Conservation (phyloP, 495 filamentous ascomycete genomes). For the Neurospora cerealis region DNA sequence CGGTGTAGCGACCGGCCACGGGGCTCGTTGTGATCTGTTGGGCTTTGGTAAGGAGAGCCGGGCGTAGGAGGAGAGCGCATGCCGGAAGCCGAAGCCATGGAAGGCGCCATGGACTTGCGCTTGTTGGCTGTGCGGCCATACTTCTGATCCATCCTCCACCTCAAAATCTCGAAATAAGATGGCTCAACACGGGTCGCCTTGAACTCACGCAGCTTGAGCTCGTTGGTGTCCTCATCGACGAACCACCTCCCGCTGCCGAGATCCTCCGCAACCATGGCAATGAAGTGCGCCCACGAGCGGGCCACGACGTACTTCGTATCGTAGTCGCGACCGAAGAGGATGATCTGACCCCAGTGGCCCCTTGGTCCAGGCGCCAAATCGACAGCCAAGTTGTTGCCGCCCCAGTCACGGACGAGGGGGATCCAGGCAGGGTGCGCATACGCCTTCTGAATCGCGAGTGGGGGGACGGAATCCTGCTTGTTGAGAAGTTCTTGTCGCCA, state of each 20-base stretch:
- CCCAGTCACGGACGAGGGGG: constrained; percentile 93
- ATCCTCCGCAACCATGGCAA: constrained; percentile 84
- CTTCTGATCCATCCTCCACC: constrained; percentile 92
- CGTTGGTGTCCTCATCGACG: constrained; percentile 83
- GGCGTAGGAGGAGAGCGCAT: constrained; percentile 24
- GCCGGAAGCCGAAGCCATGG: constrained; percentile 30
- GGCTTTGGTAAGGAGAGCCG: constrained; percentile 36
- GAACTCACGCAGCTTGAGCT: constrained; percentile 88
- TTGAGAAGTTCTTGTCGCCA: constrained; percentile 83
- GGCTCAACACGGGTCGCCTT: constrained; percentile 80
- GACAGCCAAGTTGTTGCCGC: constrained; percentile 90
- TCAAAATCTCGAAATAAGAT: constrained; percentile 86
- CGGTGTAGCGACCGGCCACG: constrained; percentile 47
- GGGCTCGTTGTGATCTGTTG: constrained; percentile 28
- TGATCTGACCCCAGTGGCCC: constrained; percentile 92
- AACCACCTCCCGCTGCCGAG: constrained; percentile 74
- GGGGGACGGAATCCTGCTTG: constrained; percentile 80
- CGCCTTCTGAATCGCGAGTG: constrained; percentile 76
- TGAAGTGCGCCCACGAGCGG: constrained; percentile 81
- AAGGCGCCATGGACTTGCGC: constrained; percentile 28
- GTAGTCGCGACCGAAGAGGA: constrained; percentile 94
- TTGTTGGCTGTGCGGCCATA: constrained; percentile 56
- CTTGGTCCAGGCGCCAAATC: constrained; percentile 87
- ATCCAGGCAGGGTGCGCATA: constrained; percentile 97
- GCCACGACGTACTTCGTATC: constrained; percentile 97